A percentile compares a stretch with the other conserved stretches of the same genome.
These are phyloP conservation scores for Claviceps cyperi DNA, from an alignment of 2,329 filamentous ascomycete genomes.

Conservation along the genomic window DNA sequence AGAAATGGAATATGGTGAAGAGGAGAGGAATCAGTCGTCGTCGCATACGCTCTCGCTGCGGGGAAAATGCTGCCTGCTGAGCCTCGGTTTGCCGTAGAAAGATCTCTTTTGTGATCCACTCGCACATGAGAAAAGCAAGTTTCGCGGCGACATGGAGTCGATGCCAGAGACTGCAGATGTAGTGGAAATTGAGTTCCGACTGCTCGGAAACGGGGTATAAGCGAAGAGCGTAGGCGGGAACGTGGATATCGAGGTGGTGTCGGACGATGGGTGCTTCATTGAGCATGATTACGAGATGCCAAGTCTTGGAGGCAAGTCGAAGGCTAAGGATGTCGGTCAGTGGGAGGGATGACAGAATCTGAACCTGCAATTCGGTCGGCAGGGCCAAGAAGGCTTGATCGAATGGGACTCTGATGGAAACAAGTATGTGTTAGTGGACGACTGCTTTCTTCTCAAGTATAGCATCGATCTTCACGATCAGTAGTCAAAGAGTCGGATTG, in stretches of 20 bases:
- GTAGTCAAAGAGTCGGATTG: neutral
- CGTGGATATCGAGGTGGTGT: constrained; percentile 43
- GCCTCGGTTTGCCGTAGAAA: constrained; percentile 43
- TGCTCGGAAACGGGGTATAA: constrained; percentile 41
- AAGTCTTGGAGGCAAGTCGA: constrained; percentile 41
- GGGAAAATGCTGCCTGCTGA: constrained; percentile 41
- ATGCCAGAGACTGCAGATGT: constrained; percentile 51
- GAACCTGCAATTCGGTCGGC: constrained; percentile 47
- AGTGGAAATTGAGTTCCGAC: constrained; percentile 38
- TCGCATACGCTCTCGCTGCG: constrained; percentile 49
- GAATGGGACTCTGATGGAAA: constrained; percentile 27
- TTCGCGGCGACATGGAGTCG: constrained; percentile 50
- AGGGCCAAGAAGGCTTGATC: constrained; percentile 43
- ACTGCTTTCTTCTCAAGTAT: neutral
- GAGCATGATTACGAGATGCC: constrained; percentile 43
- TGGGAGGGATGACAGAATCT: constrained; percentile 45
- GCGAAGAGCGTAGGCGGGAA: constrained; percentile 45
- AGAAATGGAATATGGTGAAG: constrained; percentile 54
- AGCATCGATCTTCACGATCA: too few species aligned
- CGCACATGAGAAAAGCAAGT: constrained; percentile 45
- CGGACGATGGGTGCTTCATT: constrained; percentile 48
- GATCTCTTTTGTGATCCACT: constrained; percentile 51
- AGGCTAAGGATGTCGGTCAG: constrained; percentile 46
- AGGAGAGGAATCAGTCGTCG: constrained; percentile 47
- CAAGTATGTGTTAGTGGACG: constrained; percentile 8